Conservation (phyloP, 352 stramenopile genomes). For the Globisporangium paroecandrum region DNA sequence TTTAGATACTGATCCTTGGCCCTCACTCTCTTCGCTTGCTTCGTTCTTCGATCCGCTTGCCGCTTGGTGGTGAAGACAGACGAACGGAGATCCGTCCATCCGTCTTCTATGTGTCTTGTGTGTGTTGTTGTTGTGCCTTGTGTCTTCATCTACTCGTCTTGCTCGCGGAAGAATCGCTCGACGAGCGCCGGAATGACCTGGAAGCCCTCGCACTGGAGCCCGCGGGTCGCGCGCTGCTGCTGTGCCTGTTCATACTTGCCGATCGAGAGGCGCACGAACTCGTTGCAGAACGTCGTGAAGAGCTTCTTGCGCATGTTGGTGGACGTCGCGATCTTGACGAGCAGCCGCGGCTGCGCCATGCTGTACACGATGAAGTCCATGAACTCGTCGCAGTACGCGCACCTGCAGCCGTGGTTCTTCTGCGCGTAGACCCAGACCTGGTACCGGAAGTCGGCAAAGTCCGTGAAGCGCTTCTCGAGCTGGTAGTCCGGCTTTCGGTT, state of each 20-base stretch:
- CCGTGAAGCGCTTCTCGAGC: slow-evolving; percentile 30
- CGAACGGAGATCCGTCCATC: neutral
- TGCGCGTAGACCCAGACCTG: slow-evolving; percentile 33
- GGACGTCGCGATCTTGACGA: slow-evolving; percentile 11
- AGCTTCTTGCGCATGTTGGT: slow-evolving; percentile 14
- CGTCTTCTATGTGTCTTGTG: neutral
- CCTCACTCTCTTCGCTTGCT: neutral
- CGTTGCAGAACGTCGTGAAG: slow-evolving; percentile 16
- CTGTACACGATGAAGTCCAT: slow-evolving; percentile 40
- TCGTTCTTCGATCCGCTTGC: neutral
- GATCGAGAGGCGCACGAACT: slow-evolving; percentile 24
- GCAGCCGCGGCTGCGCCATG: slow-evolving; percentile 26
- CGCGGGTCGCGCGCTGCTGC: slow-evolving; percentile 20
- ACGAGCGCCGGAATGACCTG: slow-evolving; percentile 43
- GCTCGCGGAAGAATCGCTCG: slow-evolving; percentile 40
- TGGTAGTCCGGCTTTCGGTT: slow-evolving; percentile 25
- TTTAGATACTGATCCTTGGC: neutral
- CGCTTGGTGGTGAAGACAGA: neutral
- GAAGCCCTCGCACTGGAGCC: slow-evolving; percentile 27
- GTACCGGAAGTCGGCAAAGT: slow-evolving; percentile 40
- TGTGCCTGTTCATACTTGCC: slow-evolving; percentile 1
- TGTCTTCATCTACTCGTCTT: slow-evolving; percentile 5
- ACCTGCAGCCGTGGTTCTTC: slow-evolving; percentile 22
- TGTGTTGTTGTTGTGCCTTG: neutral
- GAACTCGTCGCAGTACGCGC: slow-evolving; percentile 40